Evolutionary conservation across 768 basidiomycete genomes (phyloP), one percentile per base, ranked within the genome.

Genomic region (Tylopilus sp.): DNA sequence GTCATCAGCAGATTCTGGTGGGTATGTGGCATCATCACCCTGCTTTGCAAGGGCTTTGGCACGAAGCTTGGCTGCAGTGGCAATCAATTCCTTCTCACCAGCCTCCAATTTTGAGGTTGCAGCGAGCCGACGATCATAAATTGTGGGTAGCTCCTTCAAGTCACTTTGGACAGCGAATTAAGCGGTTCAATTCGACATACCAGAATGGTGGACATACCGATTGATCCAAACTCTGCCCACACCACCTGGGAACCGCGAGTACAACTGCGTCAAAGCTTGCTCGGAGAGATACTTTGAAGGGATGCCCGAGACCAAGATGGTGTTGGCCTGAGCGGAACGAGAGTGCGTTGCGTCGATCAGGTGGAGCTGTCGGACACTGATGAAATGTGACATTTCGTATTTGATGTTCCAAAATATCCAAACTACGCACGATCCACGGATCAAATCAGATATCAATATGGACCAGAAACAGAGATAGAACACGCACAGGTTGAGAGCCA

Each of bases 151-250:
- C 10, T 91, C 86, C 66, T 91, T 91, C 25, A 98, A 75, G 62
- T 98, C 80, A 44, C 90, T 87, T 55, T 1, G 40, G 40, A 51
- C 21, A 25, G 41, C 4, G 1, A 10, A 50, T 38, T 6, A 44
- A 15, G 15, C 5, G n/a, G 10, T 1, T 28, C 10, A 10, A 20
- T 3, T 23, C 17, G 5, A 35, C 8, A 15, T 0, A 23, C 18
- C 22, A 4, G 1, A 15, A 26, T 17, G 5, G 38, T 22, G 23
- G 10, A 56, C 78, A 38, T 51, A 85, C 84, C 89, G 79, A 67
- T 94, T 95, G 35, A 98, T 77, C 94, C 95, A 99, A 33, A 99
- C 83, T 57, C 83, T 81, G 64, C 84, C 85, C 8, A 95, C 88
- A 15, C 95, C 95, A 10, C 95, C 95, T 0, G 97, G 95, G 3